A percentile compares a stretch with the other conserved stretches of the same genome.
Conservation (phyloP, 441 rosid species). For the Kokia cookei region DNA sequence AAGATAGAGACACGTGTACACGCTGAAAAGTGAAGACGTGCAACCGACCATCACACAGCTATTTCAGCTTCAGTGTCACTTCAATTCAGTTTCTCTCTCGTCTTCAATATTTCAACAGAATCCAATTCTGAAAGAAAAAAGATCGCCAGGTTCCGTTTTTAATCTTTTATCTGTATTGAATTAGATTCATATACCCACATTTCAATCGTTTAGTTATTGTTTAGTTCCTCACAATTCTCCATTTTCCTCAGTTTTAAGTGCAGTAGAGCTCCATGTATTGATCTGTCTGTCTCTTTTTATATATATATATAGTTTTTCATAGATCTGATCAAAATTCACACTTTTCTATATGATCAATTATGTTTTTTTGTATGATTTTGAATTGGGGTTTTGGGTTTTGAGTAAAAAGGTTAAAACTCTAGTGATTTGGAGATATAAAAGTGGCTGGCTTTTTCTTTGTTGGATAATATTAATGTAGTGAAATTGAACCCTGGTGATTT, state of each 20-base stretch:
- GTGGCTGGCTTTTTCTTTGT: not conserved
- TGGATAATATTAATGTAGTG: not conserved
- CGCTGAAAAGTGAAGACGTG: not conserved
- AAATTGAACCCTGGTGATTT: not conserved
- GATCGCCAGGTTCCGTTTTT: not conserved
- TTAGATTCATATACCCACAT: not conserved
- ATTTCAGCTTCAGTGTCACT: not conserved
- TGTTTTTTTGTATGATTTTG: not conserved
- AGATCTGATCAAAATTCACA: constrained; percentile 1
- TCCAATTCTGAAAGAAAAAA: not conserved
- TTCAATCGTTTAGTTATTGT: not conserved
- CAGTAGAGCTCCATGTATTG: not conserved
- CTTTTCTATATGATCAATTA: not conserved
- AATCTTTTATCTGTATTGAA: not conserved
- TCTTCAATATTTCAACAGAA: not conserved
- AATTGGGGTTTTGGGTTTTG: not conserved
- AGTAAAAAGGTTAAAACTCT: not conserved
- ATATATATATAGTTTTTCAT: not conserved
- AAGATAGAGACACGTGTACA: not conserved
- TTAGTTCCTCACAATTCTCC: not conserved
- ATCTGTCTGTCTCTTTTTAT: no score
- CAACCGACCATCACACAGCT: not conserved
- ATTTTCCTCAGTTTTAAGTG: not conserved
- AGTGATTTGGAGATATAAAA: not conserved
- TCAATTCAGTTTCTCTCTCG: not conserved